These are phyloP conservation scores for Purpureocillium lavendulum DNA, from an alignment of 2,329 filamentous ascomycete species.

Conservation along the genomic window DNA sequence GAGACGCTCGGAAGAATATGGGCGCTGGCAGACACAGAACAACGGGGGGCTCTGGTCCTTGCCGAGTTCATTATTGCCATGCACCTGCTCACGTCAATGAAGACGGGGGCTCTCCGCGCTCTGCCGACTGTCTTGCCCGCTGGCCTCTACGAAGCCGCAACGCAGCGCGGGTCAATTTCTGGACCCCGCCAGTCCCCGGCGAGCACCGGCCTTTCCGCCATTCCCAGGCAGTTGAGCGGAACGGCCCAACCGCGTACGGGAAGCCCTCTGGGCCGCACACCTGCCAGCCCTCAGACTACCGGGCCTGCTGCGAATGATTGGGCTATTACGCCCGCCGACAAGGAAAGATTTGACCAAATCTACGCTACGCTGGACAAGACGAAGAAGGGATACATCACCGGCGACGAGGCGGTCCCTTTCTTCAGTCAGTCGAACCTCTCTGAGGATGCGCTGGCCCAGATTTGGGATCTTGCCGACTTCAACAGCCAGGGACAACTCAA, in stretches of 20 bases:
- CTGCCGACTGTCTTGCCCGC: conserved; percentile 76
- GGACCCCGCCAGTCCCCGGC: conserved; percentile 41
- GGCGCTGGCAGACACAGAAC: conserved; percentile 89
- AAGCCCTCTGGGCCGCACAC: conserved; percentile 47
- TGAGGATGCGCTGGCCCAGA: conserved; percentile 83
- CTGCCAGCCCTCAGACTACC: conserved; percentile 33
- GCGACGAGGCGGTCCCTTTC: conserved; percentile 90
- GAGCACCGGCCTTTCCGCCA: conserved; percentile 50
- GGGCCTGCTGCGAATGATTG: conserved; percentile 48
- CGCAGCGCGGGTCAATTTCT: conserved; percentile 47
- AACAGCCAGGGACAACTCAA: conserved; percentile 80
- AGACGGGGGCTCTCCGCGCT: conserved; percentile 69
- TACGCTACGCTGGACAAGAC: conserved; percentile 77
- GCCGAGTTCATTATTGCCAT: conserved; percentile 98
- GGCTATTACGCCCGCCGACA: conserved; percentile 76
- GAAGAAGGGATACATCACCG: conserved; percentile 76
- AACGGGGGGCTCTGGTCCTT: conserved; percentile 74
- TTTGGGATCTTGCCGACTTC: conserved; percentile 96
- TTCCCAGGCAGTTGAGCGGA: conserved; percentile 79
- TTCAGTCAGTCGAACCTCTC: conserved; percentile 86
- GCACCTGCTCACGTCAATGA: conserved; percentile 90
- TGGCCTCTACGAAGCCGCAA: conserved; percentile 83
- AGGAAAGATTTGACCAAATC: conserved; percentile 77
- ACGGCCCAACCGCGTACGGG: conserved; percentile 53
- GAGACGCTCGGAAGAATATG: conserved; percentile 91